These are phyloP conservation scores for Cicer judaicum DNA, from an alignment of 306 rosid species.

Conservation along the genomic window DNA sequence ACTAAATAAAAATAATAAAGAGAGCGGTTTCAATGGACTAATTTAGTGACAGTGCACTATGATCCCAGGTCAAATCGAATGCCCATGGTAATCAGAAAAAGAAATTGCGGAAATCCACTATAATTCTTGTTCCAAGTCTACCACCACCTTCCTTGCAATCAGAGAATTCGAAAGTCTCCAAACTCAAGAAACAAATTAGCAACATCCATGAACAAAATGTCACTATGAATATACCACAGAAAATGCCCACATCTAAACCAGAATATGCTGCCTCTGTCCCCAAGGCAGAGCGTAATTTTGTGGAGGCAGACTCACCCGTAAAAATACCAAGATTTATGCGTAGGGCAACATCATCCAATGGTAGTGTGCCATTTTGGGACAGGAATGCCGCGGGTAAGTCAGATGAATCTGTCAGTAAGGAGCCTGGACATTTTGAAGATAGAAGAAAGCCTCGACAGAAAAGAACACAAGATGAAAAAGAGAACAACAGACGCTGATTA, in stretches of 20 bases:
- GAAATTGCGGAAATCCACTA: constrained; percentile 71
- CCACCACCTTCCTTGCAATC: constrained; percentile 56
- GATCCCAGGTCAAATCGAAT: constrained; percentile 67
- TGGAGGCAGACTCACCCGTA: constrained; percentile 57
- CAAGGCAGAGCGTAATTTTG: constrained; percentile 47
- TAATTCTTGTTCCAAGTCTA: constrained; percentile 64
- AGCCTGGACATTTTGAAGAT: constrained; percentile 48
- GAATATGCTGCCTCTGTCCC: constrained; percentile 51
- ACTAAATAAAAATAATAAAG: background rate
- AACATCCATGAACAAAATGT: constrained; percentile 23
- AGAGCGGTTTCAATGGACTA: background rate
- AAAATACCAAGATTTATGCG: constrained; percentile 65
- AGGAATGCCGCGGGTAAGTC: constrained; percentile 63
- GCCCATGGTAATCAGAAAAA: constrained; percentile 68
- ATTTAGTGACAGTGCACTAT: background rate
- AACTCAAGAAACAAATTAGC: constrained; percentile 39
- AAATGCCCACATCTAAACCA: constrained; percentile 36
- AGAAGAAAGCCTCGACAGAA: constrained; percentile 56
- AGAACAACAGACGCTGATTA: constrained; percentile 65
- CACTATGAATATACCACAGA: constrained; percentile 27
- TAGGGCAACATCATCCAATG: constrained; percentile 51
- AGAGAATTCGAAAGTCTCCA: constrained; percentile 42
- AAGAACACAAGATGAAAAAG: constrained; percentile 72
- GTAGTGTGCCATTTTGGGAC: constrained; percentile 62
- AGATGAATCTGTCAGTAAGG: constrained; percentile 59